Base-by-base conservation (phyloP, 2,329 filamentous ascomycete species). In the Stenocarpella maydis region DNA sequence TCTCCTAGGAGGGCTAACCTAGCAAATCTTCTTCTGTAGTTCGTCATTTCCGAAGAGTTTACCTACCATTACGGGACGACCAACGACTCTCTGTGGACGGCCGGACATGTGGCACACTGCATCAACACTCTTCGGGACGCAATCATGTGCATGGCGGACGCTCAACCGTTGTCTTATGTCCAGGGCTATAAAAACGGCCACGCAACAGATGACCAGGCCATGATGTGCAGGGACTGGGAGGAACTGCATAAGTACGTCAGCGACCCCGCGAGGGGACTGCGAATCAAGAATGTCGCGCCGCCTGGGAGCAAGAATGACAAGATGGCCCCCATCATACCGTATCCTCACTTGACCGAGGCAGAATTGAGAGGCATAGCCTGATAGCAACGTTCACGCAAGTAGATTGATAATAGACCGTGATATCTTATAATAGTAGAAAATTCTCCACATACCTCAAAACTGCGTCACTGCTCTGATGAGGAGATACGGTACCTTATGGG, bases 191-290 rank as follows among this genome's bases (percentile, higher is more conserved):
- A 61, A 12, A 61, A 61, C 6, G 55, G 55, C 19, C 55, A 61
- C 19, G 55, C 55, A 19, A 61, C 55, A 10, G 55, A 61, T 19
- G 55, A 10, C 15, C 55, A 61, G 26, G 55, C 55, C 26, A 61
- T 61, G 55, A 61, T 61, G 55, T 61, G 55, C 41, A 34, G 55
- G 12, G 55, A 61, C 55, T 61, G 55, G 55, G 54, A 60, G 39
- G 54, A 43, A 17, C 21, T 61, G 55, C 55, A 61, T 12, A 45
- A 61, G 19, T 61, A 21, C 3, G 55, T 47, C 26, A 61, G 9
- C 1, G 39, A 61, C 26, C 55, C 55, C 2, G 39, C 12, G 6
- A 45, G 55, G 39, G 55, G 55, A 24, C 10, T 61, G 39, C 55
- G 55, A 6, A 47, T 61, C 41, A 47, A 61, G 41, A 47, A 61